Evolutionary conservation across 768 basidiomycete species (phyloP).

Genomic region (Neoboletus subvelutipes): DNA sequence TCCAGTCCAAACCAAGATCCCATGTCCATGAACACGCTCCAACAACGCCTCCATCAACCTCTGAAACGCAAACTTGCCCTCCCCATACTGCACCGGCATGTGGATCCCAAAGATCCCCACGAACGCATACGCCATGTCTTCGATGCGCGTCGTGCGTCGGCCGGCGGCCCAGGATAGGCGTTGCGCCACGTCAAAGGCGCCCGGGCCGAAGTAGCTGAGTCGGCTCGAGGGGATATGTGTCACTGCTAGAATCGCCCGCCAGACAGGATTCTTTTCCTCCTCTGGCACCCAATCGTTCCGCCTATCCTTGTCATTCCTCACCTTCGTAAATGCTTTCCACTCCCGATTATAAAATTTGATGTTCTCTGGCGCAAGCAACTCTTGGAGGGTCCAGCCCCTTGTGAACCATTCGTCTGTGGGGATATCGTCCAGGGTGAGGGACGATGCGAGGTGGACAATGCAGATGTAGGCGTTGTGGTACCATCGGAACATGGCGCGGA

Average conservation of each 20-base stretch:
- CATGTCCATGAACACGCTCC: not conserved
- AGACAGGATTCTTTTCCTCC: not conserved
- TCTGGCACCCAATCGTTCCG: not conserved
- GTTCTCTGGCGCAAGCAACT: constrained; percentile 18
- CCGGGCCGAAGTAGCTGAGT: not conserved
- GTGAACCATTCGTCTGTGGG: constrained; percentile 21
- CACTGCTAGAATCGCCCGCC: not conserved
- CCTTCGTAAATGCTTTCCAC: constrained; percentile 4
- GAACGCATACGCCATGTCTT: constrained; percentile 27
- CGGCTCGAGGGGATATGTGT: constrained; percentile 1
- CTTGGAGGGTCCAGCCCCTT: constrained; percentile 17
- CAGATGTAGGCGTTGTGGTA: constrained; percentile 20
- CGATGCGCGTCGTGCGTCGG: constrained; percentile 23
- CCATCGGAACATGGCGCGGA: constrained; percentile 30
- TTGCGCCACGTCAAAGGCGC: constrained; percentile 1
- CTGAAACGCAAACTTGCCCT: constrained; percentile 24
- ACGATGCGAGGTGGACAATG: constrained; percentile 17
- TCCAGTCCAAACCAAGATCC: constrained; percentile 10
- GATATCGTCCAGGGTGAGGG: constrained; percentile 10
- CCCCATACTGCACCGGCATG: constrained; percentile 25
- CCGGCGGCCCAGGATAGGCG: constrained; percentile 19
- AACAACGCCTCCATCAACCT: constrained; percentile 15
- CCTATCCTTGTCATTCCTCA: constrained; percentile 6
- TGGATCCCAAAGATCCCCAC: constrained; percentile 22
- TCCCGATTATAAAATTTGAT: constrained; percentile 17